Percentiles rank a stretch among this genome's conserved stretches.
Evolutionary conservation across 1,284 basidiomycete genomes (phyloP).

Genomic region (Erythrobasidium hasegawianum): DNA sequence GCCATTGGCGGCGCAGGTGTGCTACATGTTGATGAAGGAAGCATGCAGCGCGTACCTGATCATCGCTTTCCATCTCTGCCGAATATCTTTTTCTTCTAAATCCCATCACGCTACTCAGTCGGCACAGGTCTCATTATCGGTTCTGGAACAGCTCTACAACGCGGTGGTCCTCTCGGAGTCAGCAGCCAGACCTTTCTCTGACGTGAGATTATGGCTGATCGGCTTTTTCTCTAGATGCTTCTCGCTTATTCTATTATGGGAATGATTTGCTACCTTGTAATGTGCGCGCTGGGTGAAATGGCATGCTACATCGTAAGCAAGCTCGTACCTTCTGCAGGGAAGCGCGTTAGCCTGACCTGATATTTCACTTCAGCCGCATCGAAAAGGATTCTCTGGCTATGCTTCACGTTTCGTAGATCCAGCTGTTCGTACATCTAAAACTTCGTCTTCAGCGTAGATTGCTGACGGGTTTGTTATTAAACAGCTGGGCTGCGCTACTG

Average conservation of each 20-base stretch:
- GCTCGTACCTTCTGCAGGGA: no score
- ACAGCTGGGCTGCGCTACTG: slow-evolving; percentile 4
- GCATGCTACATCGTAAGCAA: slow-evolving; percentile 1
- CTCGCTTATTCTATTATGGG: slow-evolving; percentile 6
- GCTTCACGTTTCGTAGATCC: slow-evolving; percentile 53
- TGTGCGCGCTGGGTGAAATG: slow-evolving; percentile 25
- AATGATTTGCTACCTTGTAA: slow-evolving; percentile 13
- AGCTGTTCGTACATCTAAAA: background rate
- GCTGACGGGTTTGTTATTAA: no score
- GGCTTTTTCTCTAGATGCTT: background rate
- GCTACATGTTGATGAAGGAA: no score
- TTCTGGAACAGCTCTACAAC: slow-evolving; percentile 9
- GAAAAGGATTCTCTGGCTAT: slow-evolving; percentile 42
- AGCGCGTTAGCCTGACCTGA: no score
- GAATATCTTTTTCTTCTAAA: no score
- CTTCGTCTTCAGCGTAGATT: no score
- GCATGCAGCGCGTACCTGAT: no score
- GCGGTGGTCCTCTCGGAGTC: slow-evolving; percentile 17
- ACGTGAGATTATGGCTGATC: background rate
- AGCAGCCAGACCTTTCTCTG: no score
- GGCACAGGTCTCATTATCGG: slow-evolving; percentile 26
- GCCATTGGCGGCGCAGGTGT: slow-evolving; percentile 13
- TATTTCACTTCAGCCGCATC: background rate
- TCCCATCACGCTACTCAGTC: no score
- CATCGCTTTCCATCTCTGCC: no score